phyloP scores from a whole-genome alignment of 164 flowering plant genomes.

The Aristolochia contorta region DNA sequence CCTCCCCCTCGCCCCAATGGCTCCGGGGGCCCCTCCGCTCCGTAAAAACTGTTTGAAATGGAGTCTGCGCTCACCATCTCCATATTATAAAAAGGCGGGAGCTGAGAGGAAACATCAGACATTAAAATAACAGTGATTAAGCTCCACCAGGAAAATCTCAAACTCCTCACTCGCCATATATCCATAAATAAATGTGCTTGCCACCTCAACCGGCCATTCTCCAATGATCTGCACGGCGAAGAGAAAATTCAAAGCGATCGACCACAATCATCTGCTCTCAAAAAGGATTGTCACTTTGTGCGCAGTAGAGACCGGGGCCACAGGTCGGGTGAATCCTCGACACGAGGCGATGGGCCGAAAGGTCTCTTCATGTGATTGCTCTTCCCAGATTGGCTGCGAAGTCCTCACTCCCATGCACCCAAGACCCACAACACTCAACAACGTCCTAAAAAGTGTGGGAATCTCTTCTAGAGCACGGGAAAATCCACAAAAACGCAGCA shows the following conservation, averaged over 20 bases:
- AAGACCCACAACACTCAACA: slow-evolving; percentile 1
- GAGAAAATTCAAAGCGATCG: too few relatives aligned
- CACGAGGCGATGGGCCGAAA: slow-evolving; percentile 68
- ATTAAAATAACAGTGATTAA: slow-evolving; percentile 9
- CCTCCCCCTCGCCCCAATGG: too few relatives aligned
- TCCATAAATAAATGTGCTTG: slow-evolving; percentile 67
- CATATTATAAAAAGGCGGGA: too few relatives aligned
- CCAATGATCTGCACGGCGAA: too few relatives aligned
- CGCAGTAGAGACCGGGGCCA: slow-evolving; percentile 49
- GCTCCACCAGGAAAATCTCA: slow-evolving; percentile 20
- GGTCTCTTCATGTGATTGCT: slow-evolving; percentile 22
- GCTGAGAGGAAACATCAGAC: too few relatives aligned
- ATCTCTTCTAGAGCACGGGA: slow-evolving; percentile 14
- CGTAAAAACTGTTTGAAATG: too few relatives aligned
- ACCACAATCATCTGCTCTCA: slow-evolving; percentile 35
- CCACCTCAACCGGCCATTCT: slow-evolving; percentile 56
- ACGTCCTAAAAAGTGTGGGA: slow-evolving; percentile 8
- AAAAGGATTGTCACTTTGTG: slow-evolving; percentile 29
- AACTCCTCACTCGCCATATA: too few relatives aligned
- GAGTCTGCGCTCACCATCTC: too few relatives aligned
- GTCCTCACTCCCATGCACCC: slow-evolving; percentile 12
- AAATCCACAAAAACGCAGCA: slow-evolving; percentile 1
- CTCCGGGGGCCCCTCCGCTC: too few relatives aligned
- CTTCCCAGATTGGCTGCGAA: slow-evolving; percentile 23
- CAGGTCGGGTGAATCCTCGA: slow-evolving; percentile 29